Evolutionary conservation across 2,329 filamentous ascomycete genomes (phyloP).

Genomic region (Talaromyces sp.): DNA sequence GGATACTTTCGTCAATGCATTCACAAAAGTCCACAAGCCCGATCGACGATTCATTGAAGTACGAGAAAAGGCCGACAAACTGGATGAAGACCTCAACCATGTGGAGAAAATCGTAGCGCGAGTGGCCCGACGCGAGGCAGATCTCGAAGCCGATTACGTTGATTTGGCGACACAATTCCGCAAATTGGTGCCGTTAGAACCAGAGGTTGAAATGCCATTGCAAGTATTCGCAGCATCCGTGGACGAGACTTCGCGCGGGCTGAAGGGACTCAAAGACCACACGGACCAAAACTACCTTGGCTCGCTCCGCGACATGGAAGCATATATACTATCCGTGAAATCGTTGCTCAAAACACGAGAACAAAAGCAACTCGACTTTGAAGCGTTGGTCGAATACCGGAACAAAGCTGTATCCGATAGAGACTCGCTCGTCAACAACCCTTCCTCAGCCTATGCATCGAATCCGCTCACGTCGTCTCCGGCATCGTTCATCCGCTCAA

Average conservation of each 20-base stretch:
- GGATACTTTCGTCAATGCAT: slow-evolving; percentile 94
- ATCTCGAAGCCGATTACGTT: slow-evolving; percentile 81
- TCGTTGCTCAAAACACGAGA: slow-evolving; percentile 86
- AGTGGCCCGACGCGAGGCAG: slow-evolving; percentile 79
- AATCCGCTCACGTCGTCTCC: slow-evolving; percentile 60
- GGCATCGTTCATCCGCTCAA: slow-evolving; percentile 81
- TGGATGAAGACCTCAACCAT: slow-evolving; percentile 87
- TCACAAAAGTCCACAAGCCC: slow-evolving; percentile 92
- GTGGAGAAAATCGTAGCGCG: slow-evolving; percentile 95
- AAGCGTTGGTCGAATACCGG: slow-evolving; percentile 92
- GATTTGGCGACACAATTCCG: slow-evolving; percentile 94
- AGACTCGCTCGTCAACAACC: slow-evolving; percentile 69
- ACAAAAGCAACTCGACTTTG: slow-evolving; percentile 96
- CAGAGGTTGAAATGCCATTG: slow-evolving; percentile 75
- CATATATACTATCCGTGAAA: slow-evolving; percentile 85
- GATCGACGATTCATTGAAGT: slow-evolving; percentile 95
- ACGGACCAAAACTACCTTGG: slow-evolving; percentile 96
- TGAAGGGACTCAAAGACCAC: slow-evolving; percentile 78
- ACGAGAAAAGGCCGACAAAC: slow-evolving; percentile 83
- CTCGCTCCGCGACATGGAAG: slow-evolving; percentile 89
- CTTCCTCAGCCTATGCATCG: slow-evolving; percentile 55
- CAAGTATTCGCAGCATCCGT: slow-evolving; percentile 83
- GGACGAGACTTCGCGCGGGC: slow-evolving; percentile 73
- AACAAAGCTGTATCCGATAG: slow-evolving; percentile 85
- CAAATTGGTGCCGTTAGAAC: slow-evolving; percentile 83